These are phyloP conservation scores for Dictyostelium intermedium DNA, from an alignment of 78 protist genomes.

Conservation along the genomic window DNA sequence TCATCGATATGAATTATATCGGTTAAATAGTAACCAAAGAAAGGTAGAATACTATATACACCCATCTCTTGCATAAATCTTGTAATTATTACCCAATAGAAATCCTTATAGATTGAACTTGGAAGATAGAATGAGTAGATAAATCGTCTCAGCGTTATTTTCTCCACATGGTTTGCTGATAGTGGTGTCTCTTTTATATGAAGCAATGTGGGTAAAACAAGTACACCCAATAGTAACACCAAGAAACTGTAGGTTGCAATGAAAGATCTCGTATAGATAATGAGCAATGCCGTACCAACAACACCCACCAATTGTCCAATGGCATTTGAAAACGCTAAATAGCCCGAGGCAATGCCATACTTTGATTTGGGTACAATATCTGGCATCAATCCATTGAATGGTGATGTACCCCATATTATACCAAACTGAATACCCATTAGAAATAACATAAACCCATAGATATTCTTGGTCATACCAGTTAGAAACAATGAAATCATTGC, in stretches of 20 bases:
- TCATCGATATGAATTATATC: constrained; percentile 5
- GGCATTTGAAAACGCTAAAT: constrained; percentile 43
- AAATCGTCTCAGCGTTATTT: neutral
- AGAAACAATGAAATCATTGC: neutral
- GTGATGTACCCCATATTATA: constrained; percentile 28
- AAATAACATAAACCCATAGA: neutral
- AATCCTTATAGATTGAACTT: neutral
- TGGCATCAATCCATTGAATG: constrained; percentile 20
- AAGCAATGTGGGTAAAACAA: neutral
- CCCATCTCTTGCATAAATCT: constrained; percentile 59
- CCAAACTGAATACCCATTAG: constrained; percentile 36
- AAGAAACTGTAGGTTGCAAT: neutral
- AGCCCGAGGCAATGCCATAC: constrained; percentile 28
- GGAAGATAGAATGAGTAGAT: constrained; percentile 31
- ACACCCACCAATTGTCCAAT: constrained; percentile 49
- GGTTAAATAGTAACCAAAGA: constrained; percentile 1
- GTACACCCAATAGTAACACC: neutral
- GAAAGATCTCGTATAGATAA: neutral
- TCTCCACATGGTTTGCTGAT: neutral
- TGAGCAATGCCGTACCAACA: neutral
- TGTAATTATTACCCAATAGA: constrained; percentile 50
- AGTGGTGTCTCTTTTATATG: constrained; percentile 2
- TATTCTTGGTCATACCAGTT: neutral
- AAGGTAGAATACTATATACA: constrained; percentile 21
- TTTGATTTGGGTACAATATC: constrained; percentile 35